phyloP scores from a whole-genome alignment of 305 asterid genomes.

The Ajuga reptans region DNA sequence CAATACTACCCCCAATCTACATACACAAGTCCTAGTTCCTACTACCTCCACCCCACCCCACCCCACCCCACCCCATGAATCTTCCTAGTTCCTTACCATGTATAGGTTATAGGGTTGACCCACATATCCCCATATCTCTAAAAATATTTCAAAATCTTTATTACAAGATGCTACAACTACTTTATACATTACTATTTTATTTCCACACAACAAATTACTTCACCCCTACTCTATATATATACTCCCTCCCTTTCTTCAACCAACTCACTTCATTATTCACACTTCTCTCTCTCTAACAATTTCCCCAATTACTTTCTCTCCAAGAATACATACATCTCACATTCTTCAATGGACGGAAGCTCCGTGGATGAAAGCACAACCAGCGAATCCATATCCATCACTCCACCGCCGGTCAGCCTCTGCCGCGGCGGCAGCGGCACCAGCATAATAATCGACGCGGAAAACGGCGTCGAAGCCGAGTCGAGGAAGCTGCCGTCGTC shows the following conservation, averaged over 20 bases:
- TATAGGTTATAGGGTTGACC: constrained; percentile 55
- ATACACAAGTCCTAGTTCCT: too few relatives aligned
- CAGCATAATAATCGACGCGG: constrained; percentile 48
- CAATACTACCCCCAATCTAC: neutral
- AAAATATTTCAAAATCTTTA: neutral
- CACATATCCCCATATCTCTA: constrained; percentile 40
- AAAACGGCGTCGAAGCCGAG: constrained; percentile 59
- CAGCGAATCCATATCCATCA: constrained; percentile 40
- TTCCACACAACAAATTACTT: constrained; percentile 17
- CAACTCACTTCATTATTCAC: constrained; percentile 32
- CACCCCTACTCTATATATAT: constrained; percentile 23
- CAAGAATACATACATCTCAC: neutral
- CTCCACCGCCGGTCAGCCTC: constrained; percentile 39
- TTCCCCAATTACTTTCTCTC: neutral
- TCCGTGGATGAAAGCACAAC: constrained; percentile 51
- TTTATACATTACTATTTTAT: constrained; percentile 15
- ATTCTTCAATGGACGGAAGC: constrained; percentile 42
- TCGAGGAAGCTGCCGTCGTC: constrained; percentile 75
- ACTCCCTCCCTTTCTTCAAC: constrained; percentile 25
- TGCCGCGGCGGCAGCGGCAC: constrained; percentile 59
- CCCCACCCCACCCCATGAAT: constrained; percentile 41
- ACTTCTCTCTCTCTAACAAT: constrained; percentile 11
- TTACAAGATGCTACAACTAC: neutral
- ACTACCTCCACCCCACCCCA: constrained; percentile 18
- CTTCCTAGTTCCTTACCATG: constrained; percentile 59